These are phyloP conservation scores for Fusarium penzigii DNA, from an alignment of 2,329 filamentous ascomycete species.

Conservation along the genomic window DNA sequence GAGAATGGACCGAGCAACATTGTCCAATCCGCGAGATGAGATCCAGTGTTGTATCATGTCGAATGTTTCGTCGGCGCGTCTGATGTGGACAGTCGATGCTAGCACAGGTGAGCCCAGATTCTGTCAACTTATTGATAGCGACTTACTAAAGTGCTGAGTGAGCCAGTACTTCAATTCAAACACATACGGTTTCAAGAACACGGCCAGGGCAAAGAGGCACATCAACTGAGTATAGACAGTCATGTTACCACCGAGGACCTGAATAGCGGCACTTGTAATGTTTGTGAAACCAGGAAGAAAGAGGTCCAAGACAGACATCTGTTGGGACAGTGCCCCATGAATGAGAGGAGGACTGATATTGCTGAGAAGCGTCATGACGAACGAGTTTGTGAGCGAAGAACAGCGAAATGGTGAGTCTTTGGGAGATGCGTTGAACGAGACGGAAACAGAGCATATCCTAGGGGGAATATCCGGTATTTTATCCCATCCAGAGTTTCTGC, in stretches of 20 bases:
- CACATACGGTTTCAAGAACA: constrained; percentile 7
- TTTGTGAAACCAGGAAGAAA: constrained; percentile 11
- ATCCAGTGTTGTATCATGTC: not conserved
- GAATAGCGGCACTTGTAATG: constrained; percentile 4
- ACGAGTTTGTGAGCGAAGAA: not conserved
- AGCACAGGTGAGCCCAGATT: not conserved
- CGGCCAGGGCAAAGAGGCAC: constrained; percentile 8
- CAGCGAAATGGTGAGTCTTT: not conserved
- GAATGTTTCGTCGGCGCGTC: not conserved
- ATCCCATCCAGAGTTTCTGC: not conserved
- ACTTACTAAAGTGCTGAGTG: constrained; percentile 10
- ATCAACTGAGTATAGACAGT: constrained; percentile 9
- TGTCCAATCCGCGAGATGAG: not conserved
- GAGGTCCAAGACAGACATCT: no score
- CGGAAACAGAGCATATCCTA: not conserved
- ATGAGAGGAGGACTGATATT: constrained; percentile 10
- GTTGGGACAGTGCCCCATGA: constrained; percentile 5
- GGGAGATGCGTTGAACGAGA: constrained; percentile 1
- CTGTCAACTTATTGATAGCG: not conserved
- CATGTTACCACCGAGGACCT: constrained; percentile 6
- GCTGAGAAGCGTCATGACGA: constrained; percentile 4
- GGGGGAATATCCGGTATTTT: constrained; percentile 3
- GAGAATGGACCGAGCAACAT: not conserved
- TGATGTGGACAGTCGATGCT: constrained; percentile 6
- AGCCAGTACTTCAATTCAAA: constrained; percentile 5